phyloP scores from a whole-genome alignment of 371 early-diverging fungal species.

The Quaeritorhiza haematococci region DNA sequence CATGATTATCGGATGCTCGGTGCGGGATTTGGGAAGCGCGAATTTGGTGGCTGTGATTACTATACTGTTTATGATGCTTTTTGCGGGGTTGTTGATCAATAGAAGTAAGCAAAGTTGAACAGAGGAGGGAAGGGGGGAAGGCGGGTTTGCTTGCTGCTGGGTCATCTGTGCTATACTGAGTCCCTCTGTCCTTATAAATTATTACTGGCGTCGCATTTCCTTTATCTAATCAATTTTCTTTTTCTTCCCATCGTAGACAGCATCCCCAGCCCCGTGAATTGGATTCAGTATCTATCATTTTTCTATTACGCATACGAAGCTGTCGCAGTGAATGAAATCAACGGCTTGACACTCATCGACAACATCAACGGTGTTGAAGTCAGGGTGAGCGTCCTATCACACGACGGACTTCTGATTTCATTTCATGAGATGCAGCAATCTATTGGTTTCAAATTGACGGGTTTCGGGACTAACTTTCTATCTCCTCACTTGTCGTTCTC shows the following conservation, averaged over 20 bases:
- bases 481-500: neutral
- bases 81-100: constrained; percentile 85
- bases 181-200: constrained; percentile 21
- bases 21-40: constrained; percentile 72
- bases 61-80: constrained; percentile 85
- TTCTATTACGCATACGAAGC: constrained; percentile 90
- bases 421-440: neutral
- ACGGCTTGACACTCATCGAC: constrained; percentile 70
- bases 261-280: constrained; percentile 68
- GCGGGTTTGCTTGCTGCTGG: no score
- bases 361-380: constrained; percentile 76
- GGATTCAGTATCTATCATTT: constrained; percentile 76
- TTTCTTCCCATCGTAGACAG: constrained; percentile 15
- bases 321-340: constrained; percentile 78
- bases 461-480: neutral
- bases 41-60: constrained; percentile 71
- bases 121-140: no score
- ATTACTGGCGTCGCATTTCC: no score
- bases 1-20: constrained; percentile 69
- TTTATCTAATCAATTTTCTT: constrained; percentile 1
- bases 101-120: constrained; percentile 57
- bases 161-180: constrained; percentile 10
- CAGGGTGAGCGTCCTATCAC: constrained; percentile 41
- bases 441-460: constrained; percentile 3
- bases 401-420: constrained; percentile 1